These are phyloP conservation scores for Lentinula novae-zelandiae DNA, from an alignment of 1,284 basidiomycete genomes.

Conservation along the genomic window DNA sequence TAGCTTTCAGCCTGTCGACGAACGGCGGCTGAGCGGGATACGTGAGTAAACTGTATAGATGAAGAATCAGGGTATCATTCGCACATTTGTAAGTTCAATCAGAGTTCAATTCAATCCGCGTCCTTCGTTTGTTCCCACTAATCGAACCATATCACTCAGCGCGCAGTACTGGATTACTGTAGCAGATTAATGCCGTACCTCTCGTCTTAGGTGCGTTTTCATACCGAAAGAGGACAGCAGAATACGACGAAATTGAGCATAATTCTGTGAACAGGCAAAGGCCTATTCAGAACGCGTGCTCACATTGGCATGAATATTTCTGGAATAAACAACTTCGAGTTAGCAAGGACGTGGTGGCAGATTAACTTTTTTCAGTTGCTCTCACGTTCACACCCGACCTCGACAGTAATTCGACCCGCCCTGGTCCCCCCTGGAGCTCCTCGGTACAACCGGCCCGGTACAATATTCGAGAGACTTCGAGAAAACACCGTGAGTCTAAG, in stretches of 20 bases:
- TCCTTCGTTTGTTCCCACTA: background rate
- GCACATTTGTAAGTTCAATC: background rate
- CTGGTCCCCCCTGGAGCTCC: too few relatives aligned
- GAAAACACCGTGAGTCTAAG: background rate
- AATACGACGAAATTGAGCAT: background rate
- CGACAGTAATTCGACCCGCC: background rate
- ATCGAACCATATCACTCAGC: background rate
- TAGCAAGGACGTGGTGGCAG: too few relatives aligned
- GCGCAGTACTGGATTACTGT: background rate
- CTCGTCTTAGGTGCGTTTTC: background rate
- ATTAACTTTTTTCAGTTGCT: too few relatives aligned
- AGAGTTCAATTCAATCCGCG: background rate
- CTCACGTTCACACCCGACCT: too few relatives aligned
- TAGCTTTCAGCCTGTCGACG: too few relatives aligned
- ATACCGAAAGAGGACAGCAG: background rate
- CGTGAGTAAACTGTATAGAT: background rate
- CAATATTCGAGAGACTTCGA: background rate
- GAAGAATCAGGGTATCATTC: background rate
- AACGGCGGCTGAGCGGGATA: background rate
- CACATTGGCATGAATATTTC: too few relatives aligned
- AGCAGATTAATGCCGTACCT: too few relatives aligned
- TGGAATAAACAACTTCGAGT: too few relatives aligned
- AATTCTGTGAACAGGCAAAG: too few relatives aligned
- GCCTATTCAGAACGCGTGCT: too few relatives aligned
- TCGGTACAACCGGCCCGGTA: background rate